Evolutionary conservation across 2,329 filamentous ascomycete genomes (phyloP).

Genomic region (Aspergillus fischeri): DNA sequence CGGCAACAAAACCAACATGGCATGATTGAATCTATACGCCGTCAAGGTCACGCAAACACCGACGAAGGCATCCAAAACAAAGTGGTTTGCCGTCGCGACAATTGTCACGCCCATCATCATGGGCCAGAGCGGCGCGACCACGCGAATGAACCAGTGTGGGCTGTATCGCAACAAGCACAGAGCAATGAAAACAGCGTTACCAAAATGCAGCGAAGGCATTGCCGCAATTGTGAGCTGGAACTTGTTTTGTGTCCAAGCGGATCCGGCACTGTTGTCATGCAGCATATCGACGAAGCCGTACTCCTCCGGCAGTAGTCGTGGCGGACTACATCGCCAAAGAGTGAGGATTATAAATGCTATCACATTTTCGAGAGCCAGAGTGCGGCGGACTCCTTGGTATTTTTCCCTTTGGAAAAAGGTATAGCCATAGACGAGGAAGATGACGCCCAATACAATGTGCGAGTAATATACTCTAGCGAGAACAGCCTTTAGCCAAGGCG

Average conservation of each 20-base stretch:
- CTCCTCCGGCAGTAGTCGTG: conserved; percentile 44
- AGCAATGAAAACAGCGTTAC: conserved; percentile 29
- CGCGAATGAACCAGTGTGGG: conserved; percentile 36
- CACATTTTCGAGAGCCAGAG: conserved; percentile 47
- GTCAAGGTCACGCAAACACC: conserved; percentile 43
- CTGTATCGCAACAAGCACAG: conserved; percentile 35
- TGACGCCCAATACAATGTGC: conserved; percentile 44
- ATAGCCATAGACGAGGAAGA: conserved; percentile 48
- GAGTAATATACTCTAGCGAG: conserved; percentile 45
- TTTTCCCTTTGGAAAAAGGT: conserved; percentile 40
- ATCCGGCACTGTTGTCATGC: conserved; percentile 26
- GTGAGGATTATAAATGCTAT: conserved; percentile 49
- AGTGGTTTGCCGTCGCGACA: conserved; percentile 64
- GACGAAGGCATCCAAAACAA: conserved; percentile 63
- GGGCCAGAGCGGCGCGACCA: conserved; percentile 43
- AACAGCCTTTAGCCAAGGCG: conserved; percentile 36
- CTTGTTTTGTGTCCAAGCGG: conserved; percentile 43
- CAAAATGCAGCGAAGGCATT: conserved; percentile 50
- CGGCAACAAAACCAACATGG: conserved; percentile 20
- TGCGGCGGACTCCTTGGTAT: conserved; percentile 44
- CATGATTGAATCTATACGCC: conserved; percentile 19
- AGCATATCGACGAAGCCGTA: conserved; percentile 46
- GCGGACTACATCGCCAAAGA: conserved; percentile 47
- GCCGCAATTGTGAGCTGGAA: conserved; percentile 48
- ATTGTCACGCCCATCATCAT: conserved; percentile 51